Evolutionary conservation across 345 rosid species (phyloP), one percentile per base, ranked within the genome.

Genomic region (Garcia nutans): DNA sequence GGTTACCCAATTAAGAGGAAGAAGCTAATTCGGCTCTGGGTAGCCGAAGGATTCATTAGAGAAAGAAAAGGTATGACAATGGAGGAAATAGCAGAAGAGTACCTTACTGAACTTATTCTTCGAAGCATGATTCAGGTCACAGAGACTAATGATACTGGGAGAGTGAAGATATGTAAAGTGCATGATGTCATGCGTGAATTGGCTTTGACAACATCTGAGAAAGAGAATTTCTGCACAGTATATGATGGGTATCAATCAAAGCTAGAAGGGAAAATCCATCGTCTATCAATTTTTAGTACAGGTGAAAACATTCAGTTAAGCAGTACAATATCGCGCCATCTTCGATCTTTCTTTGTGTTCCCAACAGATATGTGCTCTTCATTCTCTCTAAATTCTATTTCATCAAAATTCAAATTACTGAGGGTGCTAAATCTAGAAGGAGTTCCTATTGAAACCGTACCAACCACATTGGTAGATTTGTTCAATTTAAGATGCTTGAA

Each of bases 161-260:
- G 82, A 58, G 79, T 56, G 23, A 82, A 78, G 70, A 37, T 31
- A 22, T 78, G 77, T 54, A 74, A 77, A 31, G 79, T 82, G 45
- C 82, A 82, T 59, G 84, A 82, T 75, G 79, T 78, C 17, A 78
- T 82, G 81, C 76, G 77, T 2, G 84, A 82, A 71, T 71, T 82
- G 26, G 79, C 77, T 10, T n/a, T 67, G 65, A 47, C 84, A 41
- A 67, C 67, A 50, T 78, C 77, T 57, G 81, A 71, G 41, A 75
- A 71, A 15, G 79, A 74, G 71, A 75, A 74, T 24, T 82, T 82
- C 47, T 77, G 76, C 23, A 45, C 78, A 65, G 70, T 70, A 33
- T 74, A 74, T 58, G 84, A 77, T 69, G 76, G 56, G 5, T 33
- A 22, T 24, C 78, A 70, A 52, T 10, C 84, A n/a, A 74, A 19